A percentile compares a stretch with the other conserved stretches of the same genome.
Conservation (phyloP, 805 yeast genomes). For the Wickerhamiella lipophila region DNA sequence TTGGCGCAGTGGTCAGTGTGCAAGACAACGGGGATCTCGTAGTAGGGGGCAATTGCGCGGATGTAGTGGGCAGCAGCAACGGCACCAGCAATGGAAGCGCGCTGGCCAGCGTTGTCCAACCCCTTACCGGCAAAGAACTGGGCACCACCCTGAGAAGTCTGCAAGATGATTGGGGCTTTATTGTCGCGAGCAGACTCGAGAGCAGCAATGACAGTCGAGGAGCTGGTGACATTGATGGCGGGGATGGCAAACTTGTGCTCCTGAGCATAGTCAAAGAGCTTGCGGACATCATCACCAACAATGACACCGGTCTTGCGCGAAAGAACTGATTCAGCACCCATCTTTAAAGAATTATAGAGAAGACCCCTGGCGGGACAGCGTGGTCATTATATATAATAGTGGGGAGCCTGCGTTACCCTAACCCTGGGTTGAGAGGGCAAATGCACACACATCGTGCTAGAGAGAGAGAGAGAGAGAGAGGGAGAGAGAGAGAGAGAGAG, state of each 20-base stretch:
- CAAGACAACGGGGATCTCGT: slow-evolving; percentile 91
- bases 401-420: neutral
- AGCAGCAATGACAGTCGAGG: slow-evolving; percentile 94
- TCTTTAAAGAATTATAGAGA: slow-evolving; percentile 9
- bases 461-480: too few relatives aligned
- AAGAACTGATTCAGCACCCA: slow-evolving; percentile 53
- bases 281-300: slow-evolving; percentile 90
- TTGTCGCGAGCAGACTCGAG: slow-evolving; percentile 94
- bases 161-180: slow-evolving; percentile 90
- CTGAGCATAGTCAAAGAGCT: slow-evolving; percentile 77
- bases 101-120: slow-evolving; percentile 82
- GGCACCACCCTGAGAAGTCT: slow-evolving; percentile 98
- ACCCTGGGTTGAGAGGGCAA: neutral
- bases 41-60: slow-evolving; percentile 89
- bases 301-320: slow-evolving; percentile 93
- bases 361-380: neutral
- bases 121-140: slow-evolving; percentile 99
- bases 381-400: neutral
- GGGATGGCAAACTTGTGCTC: slow-evolving; percentile 92
- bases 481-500: too few relatives aligned
- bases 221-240: slow-evolving; percentile 95
- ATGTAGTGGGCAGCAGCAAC: slow-evolving; percentile 97
- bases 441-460: neutral
- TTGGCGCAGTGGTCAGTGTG: slow-evolving; percentile 99
- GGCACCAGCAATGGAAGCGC: slow-evolving; percentile 88